Evolutionary conservation across 2,329 filamentous ascomycete species (phyloP).

Genomic region (Beauveria pseudobassiana): DNA sequence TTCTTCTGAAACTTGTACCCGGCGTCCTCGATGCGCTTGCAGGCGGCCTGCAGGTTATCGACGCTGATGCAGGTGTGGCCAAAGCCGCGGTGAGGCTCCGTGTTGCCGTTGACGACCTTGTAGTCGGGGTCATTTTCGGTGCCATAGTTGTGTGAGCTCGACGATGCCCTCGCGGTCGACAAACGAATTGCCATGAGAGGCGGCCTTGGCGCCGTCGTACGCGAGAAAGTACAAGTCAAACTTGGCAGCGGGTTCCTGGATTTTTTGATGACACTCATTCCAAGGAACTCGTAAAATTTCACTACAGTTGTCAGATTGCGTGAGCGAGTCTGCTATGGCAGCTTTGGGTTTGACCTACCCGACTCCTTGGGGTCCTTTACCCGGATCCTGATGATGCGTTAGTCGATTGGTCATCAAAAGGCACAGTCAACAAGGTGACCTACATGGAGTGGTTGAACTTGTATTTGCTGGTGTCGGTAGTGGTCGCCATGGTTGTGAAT

Average conservation of each 20-base stretch:
- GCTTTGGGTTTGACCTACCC: conserved; percentile 34
- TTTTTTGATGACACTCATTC: conserved; percentile 75
- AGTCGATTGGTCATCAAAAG: conserved; percentile 8
- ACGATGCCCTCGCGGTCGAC: conserved; percentile 86
- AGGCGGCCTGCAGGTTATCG: conserved; percentile 81
- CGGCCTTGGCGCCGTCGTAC: conserved; percentile 69
- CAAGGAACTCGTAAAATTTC: conserved; percentile 90
- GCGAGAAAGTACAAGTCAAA: conserved; percentile 95
- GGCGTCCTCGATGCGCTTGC: conserved; percentile 79
- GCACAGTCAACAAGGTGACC: conserved; percentile 17
- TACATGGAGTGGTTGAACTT: conserved; percentile 87
- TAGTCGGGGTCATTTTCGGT: conserved; percentile 79
- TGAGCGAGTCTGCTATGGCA: background rate
- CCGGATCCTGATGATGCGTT: conserved; percentile 57
- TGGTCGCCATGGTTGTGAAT: conserved; percentile 52
- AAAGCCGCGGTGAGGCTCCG: conserved; percentile 76
- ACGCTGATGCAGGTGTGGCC: conserved; percentile 81
- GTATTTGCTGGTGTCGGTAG: conserved; percentile 70
- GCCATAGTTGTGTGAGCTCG: conserved; percentile 82
- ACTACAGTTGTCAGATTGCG: conserved; percentile 37
- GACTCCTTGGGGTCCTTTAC: conserved; percentile 89
- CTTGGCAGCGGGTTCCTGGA: conserved; percentile 77
- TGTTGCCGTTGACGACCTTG: conserved; percentile 80
- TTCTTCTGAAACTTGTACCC: conserved; percentile 96
- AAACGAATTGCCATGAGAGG: conserved; percentile 61